Conservation (phyloP, 2,329 filamentous ascomycete genomes). For the Colletotrichum sp. region DNA sequence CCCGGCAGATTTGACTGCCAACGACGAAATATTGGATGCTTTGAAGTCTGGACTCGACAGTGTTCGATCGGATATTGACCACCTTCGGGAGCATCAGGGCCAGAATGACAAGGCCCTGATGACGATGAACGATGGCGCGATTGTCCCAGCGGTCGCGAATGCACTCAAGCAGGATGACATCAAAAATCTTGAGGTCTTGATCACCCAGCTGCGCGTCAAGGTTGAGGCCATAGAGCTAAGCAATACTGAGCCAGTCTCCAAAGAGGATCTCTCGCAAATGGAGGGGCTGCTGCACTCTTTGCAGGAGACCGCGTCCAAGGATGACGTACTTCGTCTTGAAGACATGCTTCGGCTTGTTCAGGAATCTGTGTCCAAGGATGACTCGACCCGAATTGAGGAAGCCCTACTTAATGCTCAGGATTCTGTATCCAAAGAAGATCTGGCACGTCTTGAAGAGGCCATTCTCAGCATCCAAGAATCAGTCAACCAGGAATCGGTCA, state of each 20-base stretch:
- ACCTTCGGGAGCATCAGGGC: constrained; percentile 63
- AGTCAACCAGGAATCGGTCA: constrained; percentile 61
- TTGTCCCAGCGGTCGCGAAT: constrained; percentile 49
- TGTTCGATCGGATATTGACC: constrained; percentile 79
- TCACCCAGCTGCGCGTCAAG: constrained; percentile 83
- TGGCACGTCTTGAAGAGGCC: constrained; percentile 59
- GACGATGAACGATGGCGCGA: constrained; percentile 54
- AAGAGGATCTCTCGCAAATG: constrained; percentile 37
- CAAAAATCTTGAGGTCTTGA: constrained; percentile 82
- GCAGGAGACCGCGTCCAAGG: constrained; percentile 39
- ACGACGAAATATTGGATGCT: constrained; percentile 87
- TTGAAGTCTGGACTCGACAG: constrained; percentile 81
- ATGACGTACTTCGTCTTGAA: constrained; percentile 36
- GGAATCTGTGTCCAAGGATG: constrained; percentile 17
- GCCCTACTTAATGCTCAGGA: constrained; percentile 49
- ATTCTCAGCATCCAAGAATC: constrained; percentile 49
- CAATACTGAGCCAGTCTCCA: constrained; percentile 34
- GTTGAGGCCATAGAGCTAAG: constrained; percentile 74
- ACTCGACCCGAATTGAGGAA: constrained; percentile 50
- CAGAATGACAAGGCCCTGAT: constrained; percentile 55
- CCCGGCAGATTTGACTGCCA: constrained; percentile 80
- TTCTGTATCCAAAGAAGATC: constrained; percentile 45
- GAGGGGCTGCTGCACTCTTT: constrained; percentile 50
- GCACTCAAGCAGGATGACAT: constrained; percentile 73
- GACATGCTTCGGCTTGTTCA: constrained; percentile 50